Evolutionary conservation across 163 green algal species (phyloP).

Genomic region (Chlamydomonas reinhardtii): DNA sequence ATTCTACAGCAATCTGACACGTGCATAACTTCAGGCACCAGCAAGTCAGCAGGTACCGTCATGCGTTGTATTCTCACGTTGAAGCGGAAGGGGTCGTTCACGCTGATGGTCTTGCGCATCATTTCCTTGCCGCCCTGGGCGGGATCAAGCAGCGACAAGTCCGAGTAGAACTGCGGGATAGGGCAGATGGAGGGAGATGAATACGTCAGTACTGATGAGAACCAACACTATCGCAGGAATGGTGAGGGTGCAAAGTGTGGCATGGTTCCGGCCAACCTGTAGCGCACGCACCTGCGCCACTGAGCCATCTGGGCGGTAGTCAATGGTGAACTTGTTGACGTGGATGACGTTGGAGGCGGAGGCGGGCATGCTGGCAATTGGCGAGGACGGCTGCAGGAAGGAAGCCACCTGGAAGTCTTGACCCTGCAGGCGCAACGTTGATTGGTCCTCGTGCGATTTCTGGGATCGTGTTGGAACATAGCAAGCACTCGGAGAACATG

Average conservation of each 20-base stretch:
- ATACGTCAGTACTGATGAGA: no score
- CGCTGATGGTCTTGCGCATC: slow-evolving; percentile 87
- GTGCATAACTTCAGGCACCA: no score
- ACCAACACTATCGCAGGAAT: no score
- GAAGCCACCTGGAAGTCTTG: slow-evolving; percentile 63
- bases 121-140: slow-evolving; percentile 65
- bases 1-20: no score
- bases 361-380: slow-evolving; percentile 53
- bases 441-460: no score
- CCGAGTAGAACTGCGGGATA: slow-evolving; percentile 84
- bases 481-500: no score
- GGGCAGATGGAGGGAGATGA: no score
- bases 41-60: no score
- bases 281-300: slow-evolving; percentile 63
- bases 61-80: background rate
- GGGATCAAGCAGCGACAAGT: slow-evolving; percentile 25
- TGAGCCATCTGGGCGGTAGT: slow-evolving; percentile 91
- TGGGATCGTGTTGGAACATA: no score
- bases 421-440: slow-evolving; percentile 57
- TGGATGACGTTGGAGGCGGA: slow-evolving; percentile 71
- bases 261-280: no score
- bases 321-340: slow-evolving; percentile 95
- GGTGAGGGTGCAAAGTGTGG: no score
- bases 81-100: slow-evolving; percentile 96
- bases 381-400: slow-evolving; percentile 48